These are phyloP conservation scores for Pelargonium citronellum DNA, from an alignment of 441 rosid genomes.

Conservation along the genomic window DNA sequence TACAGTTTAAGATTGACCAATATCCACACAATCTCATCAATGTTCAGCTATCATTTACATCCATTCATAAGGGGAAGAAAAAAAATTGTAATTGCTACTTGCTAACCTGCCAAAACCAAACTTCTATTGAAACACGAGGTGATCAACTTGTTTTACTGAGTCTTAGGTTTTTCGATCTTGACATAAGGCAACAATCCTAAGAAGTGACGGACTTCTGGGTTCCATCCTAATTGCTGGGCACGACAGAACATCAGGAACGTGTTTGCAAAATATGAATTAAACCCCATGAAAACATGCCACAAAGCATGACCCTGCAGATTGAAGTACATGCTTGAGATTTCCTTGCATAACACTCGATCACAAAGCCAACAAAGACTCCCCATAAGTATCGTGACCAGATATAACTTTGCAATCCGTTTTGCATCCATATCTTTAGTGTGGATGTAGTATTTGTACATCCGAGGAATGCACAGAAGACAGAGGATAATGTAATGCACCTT, in stretches of 20 bases:
- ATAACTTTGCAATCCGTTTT: conserved; percentile 61
- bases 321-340: conserved; percentile 48
- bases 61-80: conserved; percentile 11
- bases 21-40: too few species aligned
- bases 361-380: conserved; percentile 67
- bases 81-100: conserved; percentile 19
- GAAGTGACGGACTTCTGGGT: conserved; percentile 53
- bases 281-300: conserved; percentile 80
- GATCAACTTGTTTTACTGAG: conserved; percentile 36
- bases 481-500: conserved; percentile 71
- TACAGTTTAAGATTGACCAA: too few species aligned
- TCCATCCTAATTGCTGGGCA: conserved; percentile 76
- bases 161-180: conserved; percentile 67
- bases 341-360: conserved; percentile 56
- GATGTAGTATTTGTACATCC: conserved; percentile 92
- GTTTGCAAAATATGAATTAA: conserved; percentile 73
- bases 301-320: conserved; percentile 92
- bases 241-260: conserved; percentile 91
- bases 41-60: conserved; percentile 30
- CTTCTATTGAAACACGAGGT: conserved; percentile 12
- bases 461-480: conserved; percentile 81
- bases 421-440: conserved; percentile 57
- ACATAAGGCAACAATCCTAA: conserved; percentile 68
- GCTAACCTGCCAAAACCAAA: conserved; percentile 26
- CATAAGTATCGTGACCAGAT: conserved; percentile 48